phyloP scores from a whole-genome alignment of 1,139 yeast genomes.

The Debaryomycetaceae sp. region DNA sequence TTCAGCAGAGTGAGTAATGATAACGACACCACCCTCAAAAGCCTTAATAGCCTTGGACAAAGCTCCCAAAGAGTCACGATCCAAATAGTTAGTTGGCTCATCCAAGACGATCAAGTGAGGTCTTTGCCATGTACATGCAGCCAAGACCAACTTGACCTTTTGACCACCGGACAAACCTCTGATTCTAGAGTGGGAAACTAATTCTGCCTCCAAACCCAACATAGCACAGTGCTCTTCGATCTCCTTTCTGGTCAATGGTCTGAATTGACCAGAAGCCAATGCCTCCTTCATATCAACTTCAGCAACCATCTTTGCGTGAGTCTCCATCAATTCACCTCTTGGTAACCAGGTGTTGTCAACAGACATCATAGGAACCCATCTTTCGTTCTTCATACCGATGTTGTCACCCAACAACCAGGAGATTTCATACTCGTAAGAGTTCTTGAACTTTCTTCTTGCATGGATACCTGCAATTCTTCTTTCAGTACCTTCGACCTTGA shows the following conservation, averaged over 20 bases:
- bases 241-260: conserved; percentile 99
- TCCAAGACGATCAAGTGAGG: conserved; percentile 99
- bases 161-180: conserved; percentile 99
- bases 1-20: conserved; percentile 99
- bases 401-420: conserved; percentile 96
- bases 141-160: conserved; percentile 98
- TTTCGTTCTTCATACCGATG: conserved; percentile 97
- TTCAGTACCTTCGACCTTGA: conserved; percentile 97
- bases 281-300: conserved; percentile 99
- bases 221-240: conserved; percentile 97
- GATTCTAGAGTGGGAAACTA: conserved; percentile 99
- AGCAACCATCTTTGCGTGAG: conserved; percentile 98
- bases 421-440: conserved; percentile 99
- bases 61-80: conserved; percentile 99
- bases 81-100: conserved; percentile 99
- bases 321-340: conserved; percentile 98
- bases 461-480: conserved; percentile 95
- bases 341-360: conserved; percentile 99
- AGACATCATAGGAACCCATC: conserved; percentile 99
- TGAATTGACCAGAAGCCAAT: conserved; percentile 99
- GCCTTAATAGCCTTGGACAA: conserved; percentile 97
- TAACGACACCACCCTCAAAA: conserved; percentile 99
- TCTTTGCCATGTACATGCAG: conserved; percentile 99
- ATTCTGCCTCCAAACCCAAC: conserved; percentile 98
- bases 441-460: conserved; percentile 99